Conservation (phyloP, 768 basidiomycete genomes). For the Hericium erinaceus region DNA sequence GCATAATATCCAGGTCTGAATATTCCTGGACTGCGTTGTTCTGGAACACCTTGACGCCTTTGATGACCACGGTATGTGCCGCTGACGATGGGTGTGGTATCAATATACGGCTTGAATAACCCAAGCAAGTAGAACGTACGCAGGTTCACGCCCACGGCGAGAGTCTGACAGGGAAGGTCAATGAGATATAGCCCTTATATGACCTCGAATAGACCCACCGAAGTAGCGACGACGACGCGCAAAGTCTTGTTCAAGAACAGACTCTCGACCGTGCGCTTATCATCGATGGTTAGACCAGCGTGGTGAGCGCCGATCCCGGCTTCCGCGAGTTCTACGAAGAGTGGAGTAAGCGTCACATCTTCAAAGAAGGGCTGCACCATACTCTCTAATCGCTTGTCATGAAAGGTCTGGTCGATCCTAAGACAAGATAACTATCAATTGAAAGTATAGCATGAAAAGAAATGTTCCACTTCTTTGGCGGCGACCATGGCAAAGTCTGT, state of each 20-base stretch:
- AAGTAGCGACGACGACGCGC: conserved; percentile 71
- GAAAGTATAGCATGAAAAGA: neutral
- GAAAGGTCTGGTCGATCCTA: conserved; percentile 50
- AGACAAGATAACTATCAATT: neutral
- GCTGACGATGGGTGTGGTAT: conserved; percentile 33
- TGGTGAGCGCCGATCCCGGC: conserved; percentile 87
- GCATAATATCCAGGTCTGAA: conserved; percentile 86
- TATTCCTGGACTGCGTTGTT: conserved; percentile 69
- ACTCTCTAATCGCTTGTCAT: conserved; percentile 63
- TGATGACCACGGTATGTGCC: conserved; percentile 88
- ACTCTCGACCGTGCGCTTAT: conserved; percentile 66
- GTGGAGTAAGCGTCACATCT: neutral
- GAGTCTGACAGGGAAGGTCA: conserved; percentile 43
- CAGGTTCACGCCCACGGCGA: conserved; percentile 94
- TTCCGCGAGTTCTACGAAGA: conserved; percentile 44
- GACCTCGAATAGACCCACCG: conserved; percentile 37
- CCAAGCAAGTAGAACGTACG: conserved; percentile 39
- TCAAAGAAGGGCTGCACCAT: conserved; percentile 8
- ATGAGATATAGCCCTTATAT: conserved; percentile 2
- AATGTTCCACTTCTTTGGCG: conserved; percentile 38
- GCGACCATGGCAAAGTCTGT: conserved; percentile 58
- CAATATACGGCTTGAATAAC: neutral
- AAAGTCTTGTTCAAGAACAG: conserved; percentile 58
- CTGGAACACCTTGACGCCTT: conserved; percentile 77
- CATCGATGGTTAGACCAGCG: conserved; percentile 70